Evolutionary conservation across 1,139 yeast genomes (phyloP), one percentile per base, ranked within the genome.

Genomic region (Lodderomyces metapsilosis): DNA sequence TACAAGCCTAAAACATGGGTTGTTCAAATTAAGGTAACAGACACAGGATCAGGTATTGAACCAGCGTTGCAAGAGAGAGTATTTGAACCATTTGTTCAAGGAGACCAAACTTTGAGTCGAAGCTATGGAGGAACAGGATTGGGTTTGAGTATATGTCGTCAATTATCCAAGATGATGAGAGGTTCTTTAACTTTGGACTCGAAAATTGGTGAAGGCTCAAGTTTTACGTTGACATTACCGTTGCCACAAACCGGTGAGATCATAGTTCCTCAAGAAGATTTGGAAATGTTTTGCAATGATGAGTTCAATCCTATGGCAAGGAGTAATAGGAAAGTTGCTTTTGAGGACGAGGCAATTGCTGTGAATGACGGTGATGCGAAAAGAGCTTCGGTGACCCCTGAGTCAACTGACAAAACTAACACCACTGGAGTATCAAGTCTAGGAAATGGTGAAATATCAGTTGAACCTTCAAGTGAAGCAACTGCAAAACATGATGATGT

Each of bases 51-150:
- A 0, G 98, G 98, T 46, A 88, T 92, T 39, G 89, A 85, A 38
- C 82, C 84, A 13, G 77, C 82, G 1, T 66, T 87, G 42, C 94
- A 88, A 54, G 84, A 84, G 37, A 82, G 84, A 50, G 92, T 92
- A 1, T 92, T 92, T 64, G 97, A 92, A 57, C 97, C 97, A 3
- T 92, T 92, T 66, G 88, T 88, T 24, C 98, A 91, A 63, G 98
- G 98, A 36, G 98, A 92, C 56, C 97, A 91, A 61, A 91, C 97
- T 0, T 72, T 91, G 31, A 85, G 95, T 3, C 74, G 96, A 59
- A 87, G 91, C 42, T 86, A 87, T 58, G 96, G 97, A 44, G 98
- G 98, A 52, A 89, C 97, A 0, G 98, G 98, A 7, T 71, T 92
- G 41, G 98, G 98, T 2, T 74, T 92, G 38, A 88, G 96, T 0